Evolutionary conservation across 1,284 basidiomycete genomes (phyloP).

Genomic region (Phaffia rhodozyma): DNA sequence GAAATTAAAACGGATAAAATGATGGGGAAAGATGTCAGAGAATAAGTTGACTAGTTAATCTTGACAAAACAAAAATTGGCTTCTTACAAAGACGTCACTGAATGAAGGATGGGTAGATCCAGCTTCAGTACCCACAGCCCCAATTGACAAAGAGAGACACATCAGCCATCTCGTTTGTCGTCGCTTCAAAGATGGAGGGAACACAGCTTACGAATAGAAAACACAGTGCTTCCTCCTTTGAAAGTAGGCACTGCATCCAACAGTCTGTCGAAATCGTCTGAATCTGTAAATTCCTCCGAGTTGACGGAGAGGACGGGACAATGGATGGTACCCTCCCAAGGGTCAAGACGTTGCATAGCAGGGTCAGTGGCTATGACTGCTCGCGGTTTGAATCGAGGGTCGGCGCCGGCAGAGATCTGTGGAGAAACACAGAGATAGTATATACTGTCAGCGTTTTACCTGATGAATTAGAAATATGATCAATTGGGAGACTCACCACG

Average conservation of each 20-base stretch:
- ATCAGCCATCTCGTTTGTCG: no score
- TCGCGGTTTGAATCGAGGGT: slow-evolving; percentile 19
- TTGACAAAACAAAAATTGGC: no score
- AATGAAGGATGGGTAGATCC: slow-evolving; percentile 27
- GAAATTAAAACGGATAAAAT: no score
- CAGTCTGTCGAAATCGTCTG: slow-evolving; percentile 26
- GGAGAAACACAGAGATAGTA: no score
- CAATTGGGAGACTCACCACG: slow-evolving; percentile 30
- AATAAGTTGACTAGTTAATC: no score
- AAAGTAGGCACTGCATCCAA: slow-evolving; percentile 18
- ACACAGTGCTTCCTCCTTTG: slow-evolving; percentile 17
- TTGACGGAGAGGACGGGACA: slow-evolving; percentile 37
- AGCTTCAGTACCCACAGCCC: slow-evolving; percentile 14
- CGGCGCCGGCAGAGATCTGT: slow-evolving; percentile 21
- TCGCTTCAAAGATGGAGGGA: no score
- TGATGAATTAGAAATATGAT: no score
- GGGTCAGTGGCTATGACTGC: slow-evolving; percentile 22
- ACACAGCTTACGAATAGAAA: no score
- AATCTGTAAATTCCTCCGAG: slow-evolving; percentile 36
- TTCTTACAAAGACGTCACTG: slow-evolving; percentile 24
- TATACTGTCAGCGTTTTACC: no score
- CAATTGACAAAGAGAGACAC: no score
- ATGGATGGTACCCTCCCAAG: slow-evolving; percentile 31
- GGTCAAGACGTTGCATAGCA: slow-evolving; percentile 26
- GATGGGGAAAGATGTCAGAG: no score